Evolutionary conservation across 2,329 filamentous ascomycete species (phyloP), one percentile per base, ranked within the genome.

Genomic region (Beauveria scarabaeidicola): DNA sequence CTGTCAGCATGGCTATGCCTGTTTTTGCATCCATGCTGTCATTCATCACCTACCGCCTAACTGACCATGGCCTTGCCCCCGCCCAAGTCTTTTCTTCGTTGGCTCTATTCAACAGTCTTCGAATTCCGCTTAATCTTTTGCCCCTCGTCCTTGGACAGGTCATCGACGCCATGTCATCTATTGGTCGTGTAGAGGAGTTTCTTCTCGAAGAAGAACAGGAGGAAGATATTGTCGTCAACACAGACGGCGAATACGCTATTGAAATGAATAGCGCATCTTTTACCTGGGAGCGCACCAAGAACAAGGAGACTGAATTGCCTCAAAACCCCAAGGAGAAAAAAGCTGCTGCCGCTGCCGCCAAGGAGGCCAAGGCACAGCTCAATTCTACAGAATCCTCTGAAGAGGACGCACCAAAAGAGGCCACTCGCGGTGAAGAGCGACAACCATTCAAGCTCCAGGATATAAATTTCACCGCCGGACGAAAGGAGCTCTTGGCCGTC

Each of bases 11-110:
- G 81, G 88, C 90, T 1, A 81, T 96, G 68, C 93, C 94, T 7
- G 89, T 96, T 57, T 97, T 97, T 66, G 91, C 93, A 0, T 95
- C 92, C 1, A 97, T 97, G 91, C 73, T 97, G 44, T 85, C 93
- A 0, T 97, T 97, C 72, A 93, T 97, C 73, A 93, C 90, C 0
- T 88, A 84, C 66, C 86, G 84, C 1, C 73, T 87, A 41, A 81
- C 85, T 1, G 78, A 88, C 61, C 87, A 91, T 65, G 72, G 72
- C 29, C 80, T 97, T 19, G 78, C 83, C 1, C 86, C 94, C 0
- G 90, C 91, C 0, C 79, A 86, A 25, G 82, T 97, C 40, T 97
- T 99, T 75, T 97, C 93, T 0, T 97, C 93, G 0, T 80, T 97
- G 15, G 93, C 93, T 0, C 76, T 97, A 8, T 99, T 97, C 81